Base-by-base conservation (phyloP, 345 rosid genomes). In the Brassica juncea region DNA sequence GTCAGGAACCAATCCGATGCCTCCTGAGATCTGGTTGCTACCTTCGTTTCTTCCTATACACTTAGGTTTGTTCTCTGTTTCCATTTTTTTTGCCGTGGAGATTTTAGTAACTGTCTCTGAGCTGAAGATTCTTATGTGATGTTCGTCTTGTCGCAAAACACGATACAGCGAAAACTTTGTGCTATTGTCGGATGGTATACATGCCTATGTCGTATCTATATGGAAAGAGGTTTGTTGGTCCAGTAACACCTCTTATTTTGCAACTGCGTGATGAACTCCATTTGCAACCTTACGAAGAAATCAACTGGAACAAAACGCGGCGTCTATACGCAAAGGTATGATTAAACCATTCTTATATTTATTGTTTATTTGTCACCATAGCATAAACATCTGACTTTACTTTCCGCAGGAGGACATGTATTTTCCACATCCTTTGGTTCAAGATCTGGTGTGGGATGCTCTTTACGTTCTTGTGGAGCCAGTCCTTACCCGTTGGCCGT, bases 161-260 rank as follows among this genome's bases (percentile, higher is more conserved):
- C 19, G 61, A 65, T 30, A 70, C 82, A 91, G 92, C 85, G 1
- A 92, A 89, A 35, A 68, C 82, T 77, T 71, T 87, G 75, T 87
- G 93, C 77, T 90, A 86, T 69, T 23, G 82, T 27, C 86, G 97
- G 23, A 77, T 89, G 73, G 85, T 86, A 58, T 88, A 87, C 60
- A 86, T 85, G 89, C 94, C 93, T 1, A 86, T 91, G 86, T 86
- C 93, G 0, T 91, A 91, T 49, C 84, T 91, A 19, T 91, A 91
- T 34, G 94, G 97, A 68, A 91, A 82, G 71, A 85, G 87, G 35
- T 92, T 84, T 69, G 90, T 90, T 42, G 91, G 86, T 52, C 83
- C 86, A 0, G 65, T 87, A 55, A 92, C 90, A 5, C 71, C 77
- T 2, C 80, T 87, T 35, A 65, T 90, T 47, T 39, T 76, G 69